Evolutionary conservation across 352 stramenopile species (phyloP).

Genomic region (Globisporangium okanoganense): DNA sequence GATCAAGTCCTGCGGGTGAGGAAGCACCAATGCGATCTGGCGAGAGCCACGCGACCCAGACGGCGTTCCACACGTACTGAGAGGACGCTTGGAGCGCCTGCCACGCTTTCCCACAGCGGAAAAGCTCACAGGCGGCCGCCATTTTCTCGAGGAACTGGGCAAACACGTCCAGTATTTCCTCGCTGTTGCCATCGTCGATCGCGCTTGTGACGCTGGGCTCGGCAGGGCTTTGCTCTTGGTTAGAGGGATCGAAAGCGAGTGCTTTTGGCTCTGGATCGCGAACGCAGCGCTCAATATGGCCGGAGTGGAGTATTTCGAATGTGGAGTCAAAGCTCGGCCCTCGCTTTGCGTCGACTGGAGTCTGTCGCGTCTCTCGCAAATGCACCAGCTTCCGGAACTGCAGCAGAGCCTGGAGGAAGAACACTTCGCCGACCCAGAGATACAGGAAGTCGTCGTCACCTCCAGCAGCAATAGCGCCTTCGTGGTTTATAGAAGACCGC

Average conservation of each 20-base stretch:
- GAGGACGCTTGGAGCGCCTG: conserved; percentile 45
- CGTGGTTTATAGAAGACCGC: background rate
- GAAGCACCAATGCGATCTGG: conserved; percentile 26
- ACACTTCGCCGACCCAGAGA: conserved; percentile 59
- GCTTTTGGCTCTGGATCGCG: background rate
- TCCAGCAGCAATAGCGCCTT: background rate
- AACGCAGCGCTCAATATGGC: background rate
- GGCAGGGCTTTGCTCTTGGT: background rate
- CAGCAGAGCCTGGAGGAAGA: conserved; percentile 50
- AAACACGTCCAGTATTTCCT: conserved; percentile 20
- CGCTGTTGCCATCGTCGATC: background rate
- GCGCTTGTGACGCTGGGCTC: background rate
- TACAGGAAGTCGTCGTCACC: conserved; percentile 52
- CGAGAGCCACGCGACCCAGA: conserved; percentile 55
- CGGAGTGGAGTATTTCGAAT: conserved; percentile 29
- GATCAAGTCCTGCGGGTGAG: conserved; percentile 8
- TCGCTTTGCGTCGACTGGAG: conserved; percentile 18
- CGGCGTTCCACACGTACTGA: conserved; percentile 53
- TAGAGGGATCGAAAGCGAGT: background rate
- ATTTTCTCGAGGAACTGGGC: conserved; percentile 33
- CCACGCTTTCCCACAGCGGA: conserved; percentile 41
- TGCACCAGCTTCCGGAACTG: conserved; percentile 36
- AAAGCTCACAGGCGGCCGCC: conserved; percentile 41
- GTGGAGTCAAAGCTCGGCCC: conserved; percentile 37
- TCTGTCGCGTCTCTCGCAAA: conserved; percentile 10